phyloP scores from a whole-genome alignment of 2,329 filamentous ascomycete species.

The Lecanicillium sp. region DNA sequence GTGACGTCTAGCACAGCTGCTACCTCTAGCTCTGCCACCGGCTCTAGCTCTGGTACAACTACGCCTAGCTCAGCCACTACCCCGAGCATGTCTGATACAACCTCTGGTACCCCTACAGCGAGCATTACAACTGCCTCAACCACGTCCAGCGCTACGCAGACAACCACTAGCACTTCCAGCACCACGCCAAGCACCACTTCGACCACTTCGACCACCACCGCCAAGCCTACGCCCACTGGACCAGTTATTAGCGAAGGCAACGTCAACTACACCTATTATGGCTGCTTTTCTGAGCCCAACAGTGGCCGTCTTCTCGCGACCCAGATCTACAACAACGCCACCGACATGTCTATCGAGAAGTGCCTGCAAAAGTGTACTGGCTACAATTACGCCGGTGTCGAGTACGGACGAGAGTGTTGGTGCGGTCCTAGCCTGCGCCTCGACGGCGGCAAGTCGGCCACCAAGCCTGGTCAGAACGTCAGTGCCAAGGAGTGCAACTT shows the following conservation, averaged over 20 bases:
- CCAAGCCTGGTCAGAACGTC: constrained; percentile 25
- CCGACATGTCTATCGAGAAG: constrained; percentile 28
- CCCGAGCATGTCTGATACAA: not conserved
- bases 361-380: constrained; percentile 29
- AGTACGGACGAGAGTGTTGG: constrained; percentile 34
- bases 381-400: constrained; percentile 31
- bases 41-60: too few relatives aligned
- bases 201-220: constrained; percentile 2
- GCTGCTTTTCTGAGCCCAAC: constrained; percentile 29
- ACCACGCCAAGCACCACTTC: not conserved
- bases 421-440: constrained; percentile 29
- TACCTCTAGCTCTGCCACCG: constrained; percentile 1
- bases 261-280: constrained; percentile 32
- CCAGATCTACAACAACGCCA: constrained; percentile 25
- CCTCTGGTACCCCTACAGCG: constrained; percentile 4
- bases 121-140: not conserved
- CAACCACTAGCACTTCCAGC: too few relatives aligned
- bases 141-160: too few relatives aligned
- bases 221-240: constrained; percentile 20
- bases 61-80: not conserved
- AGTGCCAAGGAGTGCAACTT: constrained; percentile 27
- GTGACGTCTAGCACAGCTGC: not conserved
- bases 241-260: constrained; percentile 29
- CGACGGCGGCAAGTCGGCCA: constrained; percentile 19
- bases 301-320: constrained; percentile 26